A percentile compares a stretch with the other conserved stretches of the same genome.
Conservation (phyloP, 495 filamentous ascomycete genomes). For the Hypoxylon rickii region DNA sequence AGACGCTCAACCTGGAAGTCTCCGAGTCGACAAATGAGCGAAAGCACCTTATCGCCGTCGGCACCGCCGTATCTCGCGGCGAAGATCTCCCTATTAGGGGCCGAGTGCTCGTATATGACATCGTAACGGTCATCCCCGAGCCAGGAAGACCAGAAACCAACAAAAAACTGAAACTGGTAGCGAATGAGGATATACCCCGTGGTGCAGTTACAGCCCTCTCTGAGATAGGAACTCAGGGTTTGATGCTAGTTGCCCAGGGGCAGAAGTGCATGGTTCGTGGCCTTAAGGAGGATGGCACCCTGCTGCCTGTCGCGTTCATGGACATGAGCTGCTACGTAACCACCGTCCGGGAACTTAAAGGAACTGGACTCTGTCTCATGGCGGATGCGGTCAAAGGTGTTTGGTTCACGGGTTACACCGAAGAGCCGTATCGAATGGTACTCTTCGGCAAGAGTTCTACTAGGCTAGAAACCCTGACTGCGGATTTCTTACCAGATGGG, state of each 20-base stretch:
- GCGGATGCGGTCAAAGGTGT: slow-evolving; percentile 90
- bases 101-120: slow-evolving; percentile 87
- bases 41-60: slow-evolving; percentile 77
- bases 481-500: slow-evolving; percentile 87
- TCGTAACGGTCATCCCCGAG: slow-evolving; percentile 88
- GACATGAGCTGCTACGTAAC: slow-evolving; percentile 94
- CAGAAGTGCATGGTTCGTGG: slow-evolving; percentile 97
- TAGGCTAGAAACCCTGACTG: slow-evolving; percentile 75
- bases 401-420: slow-evolving; percentile 93
- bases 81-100: slow-evolving; percentile 87
- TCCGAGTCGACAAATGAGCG: slow-evolving; percentile 89
- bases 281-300: slow-evolving; percentile 88
- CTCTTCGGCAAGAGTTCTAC: slow-evolving; percentile 85
- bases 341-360: slow-evolving; percentile 75
- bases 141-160: slow-evolving; percentile 83
- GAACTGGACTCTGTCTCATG: slow-evolving; percentile 81
- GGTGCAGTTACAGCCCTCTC: slow-evolving; percentile 91
- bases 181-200: slow-evolving; percentile 82
- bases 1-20: slow-evolving; percentile 82
- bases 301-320: slow-evolving; percentile 95
- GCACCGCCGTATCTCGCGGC: slow-evolving; percentile 79
- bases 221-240: slow-evolving; percentile 87
- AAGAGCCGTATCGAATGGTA: slow-evolving; percentile 93
- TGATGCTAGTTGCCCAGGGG: slow-evolving; percentile 88
- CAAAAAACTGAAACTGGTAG: slow-evolving; percentile 80